Conservation (phyloP, 1,284 basidiomycete species). For the Fistulinella staudtii region DNA sequence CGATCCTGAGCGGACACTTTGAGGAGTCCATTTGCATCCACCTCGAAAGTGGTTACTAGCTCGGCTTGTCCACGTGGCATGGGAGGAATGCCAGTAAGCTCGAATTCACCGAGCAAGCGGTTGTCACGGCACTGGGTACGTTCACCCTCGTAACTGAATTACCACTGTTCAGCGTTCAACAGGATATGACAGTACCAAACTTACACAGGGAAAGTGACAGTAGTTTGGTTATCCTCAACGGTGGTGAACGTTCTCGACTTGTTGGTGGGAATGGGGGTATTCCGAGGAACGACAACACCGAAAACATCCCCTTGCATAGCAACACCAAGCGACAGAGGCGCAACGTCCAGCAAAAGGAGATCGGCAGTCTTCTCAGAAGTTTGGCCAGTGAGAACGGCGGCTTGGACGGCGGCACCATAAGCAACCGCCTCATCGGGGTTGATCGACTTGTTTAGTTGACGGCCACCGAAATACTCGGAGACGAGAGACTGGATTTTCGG, state of each 20-base stretch:
- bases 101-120: slow-evolving; percentile 94
- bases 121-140: slow-evolving; percentile 97
- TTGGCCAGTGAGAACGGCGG: slow-evolving; percentile 92
- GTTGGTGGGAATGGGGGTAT: slow-evolving; percentile 97
- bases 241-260: slow-evolving; percentile 96
- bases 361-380: slow-evolving; percentile 96
- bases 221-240: slow-evolving; percentile 98
- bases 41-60: slow-evolving; percentile 94
- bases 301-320: slow-evolving; percentile 99
- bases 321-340: slow-evolving; percentile 94
- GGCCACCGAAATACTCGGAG: slow-evolving; percentile 96
- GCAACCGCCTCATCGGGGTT: slow-evolving; percentile 96
- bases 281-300: slow-evolving; percentile 93
- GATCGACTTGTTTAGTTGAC: slow-evolving; percentile 98
- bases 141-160: slow-evolving; percentile 85
- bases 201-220: slow-evolving; percentile 94
- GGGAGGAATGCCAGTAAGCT: slow-evolving; percentile 94
- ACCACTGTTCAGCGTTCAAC: slow-evolving; percentile 8
- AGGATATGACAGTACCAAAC: slow-evolving; percentile 24
- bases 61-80: slow-evolving; percentile 97
- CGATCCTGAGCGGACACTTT: slow-evolving; percentile 95
- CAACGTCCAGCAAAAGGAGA: slow-evolving; percentile 92
- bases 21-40: slow-evolving; percentile 94
- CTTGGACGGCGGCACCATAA: slow-evolving; percentile 96
- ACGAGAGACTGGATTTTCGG: slow-evolving; percentile 98